Base-by-base conservation (phyloP, 2,329 filamentous ascomycete species). In the Camillea tinctor region DNA sequence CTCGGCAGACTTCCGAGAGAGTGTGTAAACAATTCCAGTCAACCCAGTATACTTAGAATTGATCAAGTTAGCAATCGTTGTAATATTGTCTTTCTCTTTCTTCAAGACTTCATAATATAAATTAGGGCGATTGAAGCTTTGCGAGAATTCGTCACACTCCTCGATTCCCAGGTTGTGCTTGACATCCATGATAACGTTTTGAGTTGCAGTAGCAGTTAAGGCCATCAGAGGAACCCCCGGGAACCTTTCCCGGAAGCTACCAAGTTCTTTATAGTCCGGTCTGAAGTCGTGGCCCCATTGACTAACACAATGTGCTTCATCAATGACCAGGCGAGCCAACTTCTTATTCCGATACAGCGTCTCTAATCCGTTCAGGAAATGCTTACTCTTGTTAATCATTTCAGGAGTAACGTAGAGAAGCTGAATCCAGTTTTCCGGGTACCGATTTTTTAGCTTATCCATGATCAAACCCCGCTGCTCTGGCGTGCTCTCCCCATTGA, bases 211-310 rank as follows among this genome's bases (percentile, higher is more conserved):
- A 6, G 95, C 95, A 23, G 95, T 99, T 67, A 99, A 80, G 3
- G 95, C 95, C 86, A 99, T 97, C 49, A 98, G 83, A 1, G 95
- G 95, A 2, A 98, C 91, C 1, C 85, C 84, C 0, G 88, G 87
- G 68, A 94, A 94, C 56, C 84, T 85, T 49, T 79, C 74, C 54
- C 94, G 85, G 50, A 97, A 80, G 60, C 87, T 83, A 24, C 93
- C 92, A 3, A 99, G 80, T 26, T 85, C 84, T 75, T 97, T 97
- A 79, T 99, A 99, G 73, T 98, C 94, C 0, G 93, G 94, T 52
- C 96, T 87, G 73, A 99, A 99, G 74, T 99, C 95, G 68, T 99
- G 95, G 0, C 95, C 95, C 95, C 95, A 99, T 79, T 99, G 93
- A 74, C 95, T 98, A 23, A 99, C 94, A 74, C 95, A 99, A 74